phyloP scores from a whole-genome alignment of 768 basidiomycete species.

The Boletus subcaerulescens region DNA sequence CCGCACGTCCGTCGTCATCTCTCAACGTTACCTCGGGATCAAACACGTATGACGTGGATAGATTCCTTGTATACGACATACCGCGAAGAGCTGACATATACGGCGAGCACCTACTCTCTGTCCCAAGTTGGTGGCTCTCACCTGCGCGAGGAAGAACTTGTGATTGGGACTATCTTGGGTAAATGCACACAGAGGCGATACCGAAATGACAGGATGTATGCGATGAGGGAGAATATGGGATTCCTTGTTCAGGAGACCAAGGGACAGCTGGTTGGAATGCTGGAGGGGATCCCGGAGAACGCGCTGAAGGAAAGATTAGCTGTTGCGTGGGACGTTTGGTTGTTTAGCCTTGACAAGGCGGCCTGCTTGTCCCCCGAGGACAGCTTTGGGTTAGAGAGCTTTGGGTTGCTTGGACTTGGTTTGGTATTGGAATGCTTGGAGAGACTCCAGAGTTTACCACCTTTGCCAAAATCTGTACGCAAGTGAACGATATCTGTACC shows the following conservation, averaged over 20 bases:
- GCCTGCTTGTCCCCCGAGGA: slow-evolving; percentile 17
- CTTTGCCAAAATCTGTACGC: slow-evolving; percentile 8
- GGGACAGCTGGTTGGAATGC: slow-evolving; percentile 32
- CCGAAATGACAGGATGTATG: slow-evolving; percentile 54
- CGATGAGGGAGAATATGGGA: slow-evolving; percentile 58
- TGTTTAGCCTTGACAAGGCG: slow-evolving; percentile 44
- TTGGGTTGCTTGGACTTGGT: slow-evolving; percentile 62
- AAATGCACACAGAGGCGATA: slow-evolving; percentile 62
- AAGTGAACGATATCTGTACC: too few relatives aligned
- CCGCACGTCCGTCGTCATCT: slow-evolving; percentile 24
- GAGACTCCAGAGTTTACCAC: slow-evolving; percentile 32
- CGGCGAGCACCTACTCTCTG: slow-evolving; percentile 64
- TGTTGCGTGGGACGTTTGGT: slow-evolving; percentile 67
- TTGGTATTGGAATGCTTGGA: slow-evolving; percentile 59
- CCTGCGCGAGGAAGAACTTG: slow-evolving; percentile 70
- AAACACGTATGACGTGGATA: slow-evolving; percentile 7
- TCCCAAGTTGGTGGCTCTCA: slow-evolving; percentile 52
- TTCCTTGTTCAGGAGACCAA: slow-evolving; percentile 53
- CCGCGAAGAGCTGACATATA: slow-evolving; percentile 64
- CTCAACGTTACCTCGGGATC: background rate
- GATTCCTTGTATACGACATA: slow-evolving; percentile 38
- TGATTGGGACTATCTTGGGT: slow-evolving; percentile 70
- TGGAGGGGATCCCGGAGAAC: slow-evolving; percentile 21
- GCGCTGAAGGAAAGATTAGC: slow-evolving; percentile 42
- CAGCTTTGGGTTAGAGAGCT: slow-evolving; percentile 58